Base-by-base conservation (phyloP, 805 yeast species). In the Yamadazyma ubonensis region DNA sequence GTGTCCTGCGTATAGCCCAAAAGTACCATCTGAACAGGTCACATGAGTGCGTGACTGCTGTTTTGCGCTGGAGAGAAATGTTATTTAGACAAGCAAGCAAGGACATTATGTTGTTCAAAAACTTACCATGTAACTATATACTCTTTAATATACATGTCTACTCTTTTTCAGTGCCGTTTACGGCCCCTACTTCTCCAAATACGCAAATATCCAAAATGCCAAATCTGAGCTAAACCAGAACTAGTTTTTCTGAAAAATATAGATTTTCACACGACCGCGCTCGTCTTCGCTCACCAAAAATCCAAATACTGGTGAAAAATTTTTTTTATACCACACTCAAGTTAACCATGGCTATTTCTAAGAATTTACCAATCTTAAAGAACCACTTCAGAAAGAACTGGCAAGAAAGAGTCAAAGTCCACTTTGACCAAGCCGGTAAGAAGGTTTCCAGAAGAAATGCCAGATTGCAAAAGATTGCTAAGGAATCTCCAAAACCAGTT, bases 331-430 rank as follows among this genome's bases (percentile, higher is more conserved):
- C 30, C 31, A 34, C 25, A 26, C n/a, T 29, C 29, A 25, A 26
- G 23, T 29, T 11, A 33, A 39, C 42, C 54, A 68, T 74, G 90
- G 99, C 98, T 76, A 89, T 93, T 83, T 76, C 93, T 64, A 91
- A 93, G 90, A 91, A 91, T 81, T 83, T 89, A 80, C 96, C 98
- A 81, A 79, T 91, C 79, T 86, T 87, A 83, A 88, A 87, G 85
- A 91, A 91, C 85, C 99, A 93, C 82, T 91, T 91, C 96, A 86
- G 97, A 83, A 91, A 91, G 87, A 91, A 91, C 96, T 93, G 99
- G 99, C 98, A 93, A 80, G 96, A 88, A 77, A 87, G 98, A 71
- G 99, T 93, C 82, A 87, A 81, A 74, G 96, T 88, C 66, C 99
- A 95, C 89, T 86, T 93, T 71, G 97, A 93, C 91, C 99, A 93